phyloP scores from a whole-genome alignment of 2,329 filamentous ascomycete genomes.

The Coniosporium tulheliwenetii region DNA sequence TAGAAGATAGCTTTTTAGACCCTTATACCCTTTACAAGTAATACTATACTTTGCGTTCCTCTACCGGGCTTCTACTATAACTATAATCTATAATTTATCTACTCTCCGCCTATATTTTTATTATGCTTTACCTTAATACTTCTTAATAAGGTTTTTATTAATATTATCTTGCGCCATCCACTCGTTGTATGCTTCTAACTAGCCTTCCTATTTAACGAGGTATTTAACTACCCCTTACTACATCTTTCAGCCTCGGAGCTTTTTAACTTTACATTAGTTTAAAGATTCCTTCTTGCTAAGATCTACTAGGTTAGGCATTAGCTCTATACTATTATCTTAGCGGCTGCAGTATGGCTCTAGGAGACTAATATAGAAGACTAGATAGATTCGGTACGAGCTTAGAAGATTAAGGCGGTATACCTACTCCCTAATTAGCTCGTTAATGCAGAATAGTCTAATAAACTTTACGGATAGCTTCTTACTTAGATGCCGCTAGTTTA shows the following conservation, averaged over 20 bases:
- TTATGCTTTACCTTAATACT: no score
- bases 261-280: constrained; percentile 1
- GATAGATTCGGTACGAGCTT: background rate
- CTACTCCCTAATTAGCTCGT: background rate
- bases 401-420: background rate
- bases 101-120: no score
- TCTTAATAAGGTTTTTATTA: no score
- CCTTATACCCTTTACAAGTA: no score
- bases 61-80: no score
- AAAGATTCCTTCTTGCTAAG: background rate
- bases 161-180: constrained; percentile 2
- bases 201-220: constrained; percentile 5
- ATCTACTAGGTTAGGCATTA: background rate
- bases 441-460: background rate
- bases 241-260: background rate
- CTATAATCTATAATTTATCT: no score
- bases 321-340: background rate
- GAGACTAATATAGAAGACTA: background rate
- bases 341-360: background rate
- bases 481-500: background rate
- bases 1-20: no score
- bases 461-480: background rate
- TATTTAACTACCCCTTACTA: constrained; percentile 3
- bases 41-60: no score
- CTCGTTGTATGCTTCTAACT: constrained; percentile 1